Evolutionary conservation across 495 filamentous ascomycete genomes (phyloP), one percentile per base, ranked within the genome.

Genomic region (Xylaria nigripes): DNA sequence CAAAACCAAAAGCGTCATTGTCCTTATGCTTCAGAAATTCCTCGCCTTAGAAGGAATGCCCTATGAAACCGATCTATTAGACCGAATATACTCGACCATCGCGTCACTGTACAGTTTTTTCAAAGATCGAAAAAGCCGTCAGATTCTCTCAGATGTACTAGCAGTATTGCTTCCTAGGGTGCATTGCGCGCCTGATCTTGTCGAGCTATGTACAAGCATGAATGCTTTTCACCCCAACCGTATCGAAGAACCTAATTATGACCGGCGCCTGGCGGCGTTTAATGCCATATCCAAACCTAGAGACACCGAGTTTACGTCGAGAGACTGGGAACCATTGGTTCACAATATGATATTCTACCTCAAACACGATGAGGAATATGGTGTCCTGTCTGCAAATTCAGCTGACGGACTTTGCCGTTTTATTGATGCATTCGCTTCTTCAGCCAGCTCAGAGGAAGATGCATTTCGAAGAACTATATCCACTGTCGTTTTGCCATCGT

Each of bases 311-410:
- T 81, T 91, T 32, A 85, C 77, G 3, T 66, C 83, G n/a, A 81
- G 80, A 55, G 86, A 95, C 61, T 99, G 93, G 94, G 77, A 81
- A 53, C 91, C 94, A n/a, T 72, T 97, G 27, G 65, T 97, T 2
- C 86, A 85, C 70, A 97, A 97, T 62, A 83, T 95, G 78, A 75
- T 96, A 2, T 96, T 82, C 70, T 92, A 85, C 62, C 84, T 95
- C 60, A 86, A 81, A 61, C 85, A 94, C 61, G 83, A 85, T 40
- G 90, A 96, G 47, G 93, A 99, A 61, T 79, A 93, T 49, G 85
- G 86, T 38, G 87, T 95, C 25, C 70, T 95, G 54, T 83, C 88
- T 3, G 70, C 73, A 15, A 96, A 88, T 63, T 87, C 94, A 10
- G 86, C 89, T 0, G 86, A 88, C 57, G 79, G 81, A 2, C 65